Conservation (phyloP, 805 yeast species). For the Jamesozyma lodderae region DNA sequence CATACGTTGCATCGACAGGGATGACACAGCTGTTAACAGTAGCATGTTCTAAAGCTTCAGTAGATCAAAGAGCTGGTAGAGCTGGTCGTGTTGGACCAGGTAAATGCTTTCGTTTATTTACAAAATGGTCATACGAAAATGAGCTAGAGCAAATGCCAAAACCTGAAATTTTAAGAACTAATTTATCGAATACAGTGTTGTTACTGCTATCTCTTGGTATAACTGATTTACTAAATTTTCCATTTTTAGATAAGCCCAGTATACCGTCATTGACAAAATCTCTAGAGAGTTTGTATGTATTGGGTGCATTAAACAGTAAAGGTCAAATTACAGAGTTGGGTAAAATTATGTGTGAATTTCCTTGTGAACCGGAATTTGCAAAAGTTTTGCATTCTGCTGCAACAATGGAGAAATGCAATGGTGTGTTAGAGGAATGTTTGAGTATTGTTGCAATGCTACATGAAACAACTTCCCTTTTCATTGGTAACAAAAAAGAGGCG, state of each 20-base stretch:
- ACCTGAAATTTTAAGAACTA: conserved; percentile 87
- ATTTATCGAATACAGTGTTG: conserved; percentile 66
- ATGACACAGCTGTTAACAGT: conserved; percentile 80
- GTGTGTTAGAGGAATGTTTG: conserved; percentile 53
- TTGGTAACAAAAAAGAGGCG: conserved; percentile 18
- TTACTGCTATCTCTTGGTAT: conserved; percentile 77
- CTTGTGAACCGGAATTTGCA: conserved; percentile 84
- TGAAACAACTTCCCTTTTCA: conserved; percentile 48
- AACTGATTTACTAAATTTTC: conserved; percentile 70
- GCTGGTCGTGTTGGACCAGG: conserved; percentile 99
- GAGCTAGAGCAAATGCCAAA: conserved; percentile 74
- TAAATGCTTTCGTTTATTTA: conserved; percentile 80
- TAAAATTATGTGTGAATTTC: conserved; percentile 80
- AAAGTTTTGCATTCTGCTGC: conserved; percentile 62
- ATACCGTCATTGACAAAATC: conserved; percentile 63
- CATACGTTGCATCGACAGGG: conserved; percentile 77
- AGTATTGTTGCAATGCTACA: conserved; percentile 78
- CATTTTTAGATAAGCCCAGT: conserved; percentile 87
- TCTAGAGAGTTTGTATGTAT: conserved; percentile 68
- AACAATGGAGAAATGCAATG: conserved; percentile 36
- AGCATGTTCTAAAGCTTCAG: conserved; percentile 91
- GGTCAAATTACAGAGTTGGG: conserved; percentile 78
- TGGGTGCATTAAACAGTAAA: conserved; percentile 75
- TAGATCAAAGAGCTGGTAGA: conserved; percentile 94
- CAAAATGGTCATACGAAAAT: conserved; percentile 57